Percentiles rank a stretch among this genome's conserved stretches.
Evolutionary conservation across 345 rosid species (phyloP).

Genomic region (Dimocarpus longan): DNA sequence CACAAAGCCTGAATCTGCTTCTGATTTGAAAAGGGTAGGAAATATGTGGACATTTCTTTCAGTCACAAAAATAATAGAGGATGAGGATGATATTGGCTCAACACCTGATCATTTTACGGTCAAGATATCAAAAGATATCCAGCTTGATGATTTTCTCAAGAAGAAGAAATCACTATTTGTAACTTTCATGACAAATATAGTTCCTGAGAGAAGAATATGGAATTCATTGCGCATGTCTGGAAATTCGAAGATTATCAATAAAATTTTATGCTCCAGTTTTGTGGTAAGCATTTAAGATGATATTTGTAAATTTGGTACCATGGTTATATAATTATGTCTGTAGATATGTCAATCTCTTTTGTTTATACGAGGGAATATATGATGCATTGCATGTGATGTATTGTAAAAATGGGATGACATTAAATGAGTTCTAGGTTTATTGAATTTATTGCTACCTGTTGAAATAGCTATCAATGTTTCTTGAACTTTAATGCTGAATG

Average conservation of each 20-base stretch:
- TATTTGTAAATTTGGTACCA: background rate
- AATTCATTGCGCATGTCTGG: conserved; percentile 29
- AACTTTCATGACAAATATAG: conserved; percentile 31
- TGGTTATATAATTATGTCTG: background rate
- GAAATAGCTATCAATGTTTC: background rate
- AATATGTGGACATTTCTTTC: too few relatives aligned
- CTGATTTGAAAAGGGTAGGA: too few relatives aligned
- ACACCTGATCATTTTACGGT: conserved; percentile 19
- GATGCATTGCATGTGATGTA: background rate
- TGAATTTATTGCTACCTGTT: background rate
- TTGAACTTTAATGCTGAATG: background rate
- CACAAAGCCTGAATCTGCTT: too few relatives aligned
- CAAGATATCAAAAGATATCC: conserved; percentile 9
- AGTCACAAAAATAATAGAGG: too few relatives aligned
- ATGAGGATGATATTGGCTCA: too few relatives aligned
- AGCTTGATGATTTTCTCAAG: background rate
- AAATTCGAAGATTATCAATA: conserved; percentile 31
- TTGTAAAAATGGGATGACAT: background rate
- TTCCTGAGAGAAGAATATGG: conserved; percentile 46
- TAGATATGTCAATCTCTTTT: background rate
- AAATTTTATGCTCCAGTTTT: conserved; percentile 26
- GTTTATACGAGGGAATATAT: background rate
- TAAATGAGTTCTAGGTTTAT: background rate
- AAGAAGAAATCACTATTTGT: conserved; percentile 25
- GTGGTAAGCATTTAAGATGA: conserved; percentile 30